Evolutionary conservation across 2,329 filamentous ascomycete genomes (phyloP).

Genomic region (Cladosporium oxysporum): DNA sequence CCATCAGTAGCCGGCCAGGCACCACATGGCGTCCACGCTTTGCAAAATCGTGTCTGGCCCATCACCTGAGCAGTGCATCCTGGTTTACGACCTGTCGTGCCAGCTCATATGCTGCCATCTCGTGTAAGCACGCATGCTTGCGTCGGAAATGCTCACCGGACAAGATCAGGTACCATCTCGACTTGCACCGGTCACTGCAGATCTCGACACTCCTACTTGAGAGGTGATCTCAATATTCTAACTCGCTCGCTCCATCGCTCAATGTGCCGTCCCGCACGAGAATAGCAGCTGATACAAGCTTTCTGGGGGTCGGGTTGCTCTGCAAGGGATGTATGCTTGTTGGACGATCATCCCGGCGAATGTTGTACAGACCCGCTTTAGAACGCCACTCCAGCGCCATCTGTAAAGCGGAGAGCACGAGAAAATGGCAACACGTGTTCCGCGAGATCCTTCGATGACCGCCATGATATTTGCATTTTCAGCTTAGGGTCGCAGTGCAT

Average conservation of each 20-base stretch:
- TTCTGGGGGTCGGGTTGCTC: neutral
- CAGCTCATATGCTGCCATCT: neutral
- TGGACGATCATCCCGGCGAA: neutral
- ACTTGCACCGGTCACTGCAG: neutral
- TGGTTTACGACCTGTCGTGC: slow-evolving; percentile 2
- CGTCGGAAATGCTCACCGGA: neutral
- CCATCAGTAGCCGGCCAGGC: slow-evolving; percentile 7
- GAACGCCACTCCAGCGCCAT: neutral
- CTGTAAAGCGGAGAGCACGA: neutral
- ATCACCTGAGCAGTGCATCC: slow-evolving; percentile 3
- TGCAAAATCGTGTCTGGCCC: neutral
- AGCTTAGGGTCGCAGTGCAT: neutral
- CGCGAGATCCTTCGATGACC: neutral
- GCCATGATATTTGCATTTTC: neutral
- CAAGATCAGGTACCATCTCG: neutral
- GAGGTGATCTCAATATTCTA: neutral
- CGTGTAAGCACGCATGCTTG: slow-evolving; percentile 8
- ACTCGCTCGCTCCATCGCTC: neutral
- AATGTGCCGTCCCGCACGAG: neutral
- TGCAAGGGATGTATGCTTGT: neutral
- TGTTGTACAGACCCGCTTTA: slow-evolving; percentile 5
- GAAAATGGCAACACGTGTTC: neutral
- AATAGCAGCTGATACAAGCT: slow-evolving; percentile 6
- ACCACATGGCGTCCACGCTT: slow-evolving; percentile 18
- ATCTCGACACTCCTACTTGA: neutral